Base-by-base conservation (phyloP, 345 rosid genomes). In the Hirschfeldia incana region DNA sequence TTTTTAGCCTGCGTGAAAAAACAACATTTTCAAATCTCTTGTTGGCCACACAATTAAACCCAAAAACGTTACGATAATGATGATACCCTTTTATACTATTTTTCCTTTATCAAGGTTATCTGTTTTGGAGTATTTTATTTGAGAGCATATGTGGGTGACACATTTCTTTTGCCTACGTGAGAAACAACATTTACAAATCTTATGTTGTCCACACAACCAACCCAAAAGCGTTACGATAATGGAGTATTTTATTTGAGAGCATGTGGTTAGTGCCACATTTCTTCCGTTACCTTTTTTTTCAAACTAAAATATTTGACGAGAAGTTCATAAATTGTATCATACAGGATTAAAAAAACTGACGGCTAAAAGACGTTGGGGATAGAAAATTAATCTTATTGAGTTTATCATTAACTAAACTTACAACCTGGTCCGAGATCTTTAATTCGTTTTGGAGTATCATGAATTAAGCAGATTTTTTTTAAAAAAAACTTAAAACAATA, bases 201-300 rank as follows among this genome's bases (percentile, higher is more conserved):
- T 21, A 21, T 21, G 21, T 21, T 21, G 21, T 21, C 21, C 21
- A 21, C 21, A 21, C 21, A 21, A 21, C 21, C 21, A 21, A 21
- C 21, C 21, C 21, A 21, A 21, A 21, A 21, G 21, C 21, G 21
- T 21, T 21, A 21, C 21, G 21, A 21, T 21, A 21, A 21, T 12
- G 4, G 69, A 76, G 34, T 69, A 77, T 62, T 44, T 61, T 34
- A 63, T 62, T 29, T 11, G 15, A 26, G 65, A 37, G 2, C 30
- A 61, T 61, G 76, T 70, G 62, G 36, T 21, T 21, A 21, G 62
- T 49, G 70, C n/a, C 57, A 77, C 65, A 13, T 29, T 69, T 8
- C 27, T 70, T 49, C 64, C 51, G 21, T 44, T 26, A 13, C 1
- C 5, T 11, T 2, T 7, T 55, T n/a, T 15, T 61, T 21, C 27